phyloP scores from a whole-genome alignment of 1,139 yeast genomes.

The Diutina mesorugosa region DNA sequence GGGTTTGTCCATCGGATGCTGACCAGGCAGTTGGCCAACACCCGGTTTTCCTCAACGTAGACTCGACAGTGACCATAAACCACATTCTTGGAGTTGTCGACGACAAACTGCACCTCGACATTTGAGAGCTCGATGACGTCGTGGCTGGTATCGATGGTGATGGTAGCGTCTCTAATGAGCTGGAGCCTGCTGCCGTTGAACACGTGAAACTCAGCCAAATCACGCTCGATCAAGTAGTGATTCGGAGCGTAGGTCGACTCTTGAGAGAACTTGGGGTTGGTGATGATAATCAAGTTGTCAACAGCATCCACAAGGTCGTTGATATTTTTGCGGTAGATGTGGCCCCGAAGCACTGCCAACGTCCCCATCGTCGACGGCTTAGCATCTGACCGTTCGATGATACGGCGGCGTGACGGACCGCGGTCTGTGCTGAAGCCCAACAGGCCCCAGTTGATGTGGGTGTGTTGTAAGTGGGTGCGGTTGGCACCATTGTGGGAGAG shows the following conservation, averaged over 20 bases:
- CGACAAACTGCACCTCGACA: neutral
- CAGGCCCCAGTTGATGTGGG: neutral
- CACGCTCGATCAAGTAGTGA: neutral
- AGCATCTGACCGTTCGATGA: neutral
- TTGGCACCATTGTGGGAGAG: neutral
- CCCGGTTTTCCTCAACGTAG: neutral
- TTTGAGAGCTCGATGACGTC: neutral
- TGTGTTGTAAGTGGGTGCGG: neutral
- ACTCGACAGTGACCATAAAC: neutral
- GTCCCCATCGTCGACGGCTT: neutral
- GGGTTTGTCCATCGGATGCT: neutral
- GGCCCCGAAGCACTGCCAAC: neutral
- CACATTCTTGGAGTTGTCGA: neutral
- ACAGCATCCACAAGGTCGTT: neutral
- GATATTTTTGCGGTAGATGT: neutral
- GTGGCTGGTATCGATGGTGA: neutral
- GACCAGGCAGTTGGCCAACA: neutral
- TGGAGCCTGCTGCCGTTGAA: neutral
- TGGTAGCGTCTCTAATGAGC: neutral
- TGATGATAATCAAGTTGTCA: neutral
- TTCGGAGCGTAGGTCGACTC: neutral
- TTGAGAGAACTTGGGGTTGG: too few relatives aligned
- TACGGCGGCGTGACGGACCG: neutral
- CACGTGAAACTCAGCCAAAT: neutral
- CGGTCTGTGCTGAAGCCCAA: neutral